These are phyloP conservation scores for Quillaja saponaria DNA, from an alignment of 306 rosid species.

Conservation along the genomic window DNA sequence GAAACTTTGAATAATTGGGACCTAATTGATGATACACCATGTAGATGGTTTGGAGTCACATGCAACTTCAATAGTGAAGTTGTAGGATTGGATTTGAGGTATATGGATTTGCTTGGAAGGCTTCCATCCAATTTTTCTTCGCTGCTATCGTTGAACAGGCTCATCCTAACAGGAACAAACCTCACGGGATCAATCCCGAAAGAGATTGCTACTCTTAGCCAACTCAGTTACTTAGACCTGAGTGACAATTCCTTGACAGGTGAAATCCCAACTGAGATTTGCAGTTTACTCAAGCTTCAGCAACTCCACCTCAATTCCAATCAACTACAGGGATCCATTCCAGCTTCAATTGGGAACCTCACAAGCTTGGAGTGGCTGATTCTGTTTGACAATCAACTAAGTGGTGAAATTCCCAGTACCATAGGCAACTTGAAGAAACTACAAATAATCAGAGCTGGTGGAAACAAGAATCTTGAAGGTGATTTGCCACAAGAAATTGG, in stretches of 20 bases:
- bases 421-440: constrained; percentile 59
- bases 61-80: constrained; percentile 63
- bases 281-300: constrained; percentile 49
- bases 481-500: constrained; percentile 70
- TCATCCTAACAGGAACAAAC: constrained; percentile 68
- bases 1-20: constrained; percentile 59
- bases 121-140: constrained; percentile 64
- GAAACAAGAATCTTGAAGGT: constrained; percentile 82
- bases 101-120: constrained; percentile 67
- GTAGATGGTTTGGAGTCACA: constrained; percentile 76
- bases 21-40: constrained; percentile 61
- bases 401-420: constrained; percentile 61
- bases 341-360: constrained; percentile 67
- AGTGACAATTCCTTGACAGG: constrained; percentile 77
- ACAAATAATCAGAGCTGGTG: constrained; percentile 76
- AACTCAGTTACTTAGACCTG: constrained; percentile 54
- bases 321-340: constrained; percentile 61
- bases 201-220: constrained; percentile 47
- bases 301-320: constrained; percentile 70
- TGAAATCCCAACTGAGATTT: constrained; percentile 64
- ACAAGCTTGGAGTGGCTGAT: constrained; percentile 46
- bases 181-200: constrained; percentile 84
- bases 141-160: constrained; percentile 50
- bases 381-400: constrained; percentile 67
- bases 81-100: constrained; percentile 55